Evolutionary conservation across 345 rosid species (phyloP).

Genomic region (Brassica carinata): DNA sequence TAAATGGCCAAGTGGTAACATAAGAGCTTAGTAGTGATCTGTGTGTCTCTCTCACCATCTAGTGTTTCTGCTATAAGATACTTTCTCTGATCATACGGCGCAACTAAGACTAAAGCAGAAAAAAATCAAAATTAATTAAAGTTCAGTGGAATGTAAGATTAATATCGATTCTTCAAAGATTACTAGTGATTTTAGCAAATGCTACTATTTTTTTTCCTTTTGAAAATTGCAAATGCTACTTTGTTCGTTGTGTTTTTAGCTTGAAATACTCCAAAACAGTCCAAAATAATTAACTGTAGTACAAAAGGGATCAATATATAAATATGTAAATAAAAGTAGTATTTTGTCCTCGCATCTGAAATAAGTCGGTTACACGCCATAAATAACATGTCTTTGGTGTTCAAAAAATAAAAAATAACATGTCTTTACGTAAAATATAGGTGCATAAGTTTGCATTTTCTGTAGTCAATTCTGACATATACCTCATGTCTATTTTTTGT

Average conservation of each 20-base stretch:
- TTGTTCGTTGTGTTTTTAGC: too few species aligned
- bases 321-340: conserved; percentile 8
- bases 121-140: neutral
- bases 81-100: neutral
- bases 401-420: too few species aligned
- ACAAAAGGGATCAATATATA: neutral
- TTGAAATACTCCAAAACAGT: neutral
- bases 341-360: conserved; percentile 21
- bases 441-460: neutral
- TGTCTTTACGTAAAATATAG: neutral
- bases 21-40: neutral
- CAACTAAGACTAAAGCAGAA: neutral
- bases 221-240: too few species aligned
- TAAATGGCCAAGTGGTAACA: neutral
- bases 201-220: too few species aligned
- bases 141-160: neutral
- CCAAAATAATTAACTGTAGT: neutral
- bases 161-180: too few species aligned
- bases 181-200: neutral
- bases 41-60: neutral
- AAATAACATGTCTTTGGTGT: too few species aligned
- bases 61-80: neutral
- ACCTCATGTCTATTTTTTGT: conserved; percentile 6
- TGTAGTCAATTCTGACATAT: conserved; percentile 5
- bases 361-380: neutral